phyloP scores from a whole-genome alignment of 306 rosid genomes.

The Malus fusca region DNA sequence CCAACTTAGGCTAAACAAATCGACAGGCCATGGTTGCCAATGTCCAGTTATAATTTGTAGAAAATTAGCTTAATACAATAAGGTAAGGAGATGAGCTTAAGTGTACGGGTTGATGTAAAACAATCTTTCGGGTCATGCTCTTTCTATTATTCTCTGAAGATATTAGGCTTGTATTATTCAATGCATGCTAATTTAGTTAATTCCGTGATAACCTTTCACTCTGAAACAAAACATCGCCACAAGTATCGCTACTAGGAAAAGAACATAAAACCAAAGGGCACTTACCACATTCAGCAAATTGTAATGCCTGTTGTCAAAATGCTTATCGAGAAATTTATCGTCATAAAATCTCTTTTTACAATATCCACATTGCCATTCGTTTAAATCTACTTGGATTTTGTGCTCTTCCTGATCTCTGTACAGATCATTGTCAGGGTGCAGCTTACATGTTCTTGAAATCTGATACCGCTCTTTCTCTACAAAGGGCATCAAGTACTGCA shows the following conservation, averaged over 20 bases:
- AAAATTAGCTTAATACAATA: background rate
- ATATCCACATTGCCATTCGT: slow-evolving; percentile 94
- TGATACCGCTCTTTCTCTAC: slow-evolving; percentile 61
- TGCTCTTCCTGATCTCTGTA: slow-evolving; percentile 87
- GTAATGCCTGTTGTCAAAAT: slow-evolving; percentile 68
- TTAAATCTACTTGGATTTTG: slow-evolving; percentile 51
- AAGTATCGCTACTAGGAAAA: background rate
- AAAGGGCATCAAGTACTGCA: slow-evolving; percentile 81
- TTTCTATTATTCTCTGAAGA: background rate
- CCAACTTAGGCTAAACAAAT: background rate
- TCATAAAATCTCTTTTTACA: slow-evolving; percentile 84
- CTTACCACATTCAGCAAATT: slow-evolving; percentile 57
- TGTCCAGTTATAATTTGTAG: background rate
- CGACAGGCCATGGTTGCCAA: background rate
- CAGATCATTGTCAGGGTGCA: slow-evolving; percentile 72
- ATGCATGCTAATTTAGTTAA: background rate
- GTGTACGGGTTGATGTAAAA: background rate
- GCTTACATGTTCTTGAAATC: slow-evolving; percentile 55
- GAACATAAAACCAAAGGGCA: background rate
- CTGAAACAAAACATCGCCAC: background rate
- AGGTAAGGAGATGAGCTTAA: background rate
- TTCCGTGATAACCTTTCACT: background rate
- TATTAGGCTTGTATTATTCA: background rate
- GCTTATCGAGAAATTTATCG: slow-evolving; percentile 68
- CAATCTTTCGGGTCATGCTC: background rate